Conservation (phyloP, 2,329 filamentous ascomycete genomes). For the Epichloe typhina region DNA sequence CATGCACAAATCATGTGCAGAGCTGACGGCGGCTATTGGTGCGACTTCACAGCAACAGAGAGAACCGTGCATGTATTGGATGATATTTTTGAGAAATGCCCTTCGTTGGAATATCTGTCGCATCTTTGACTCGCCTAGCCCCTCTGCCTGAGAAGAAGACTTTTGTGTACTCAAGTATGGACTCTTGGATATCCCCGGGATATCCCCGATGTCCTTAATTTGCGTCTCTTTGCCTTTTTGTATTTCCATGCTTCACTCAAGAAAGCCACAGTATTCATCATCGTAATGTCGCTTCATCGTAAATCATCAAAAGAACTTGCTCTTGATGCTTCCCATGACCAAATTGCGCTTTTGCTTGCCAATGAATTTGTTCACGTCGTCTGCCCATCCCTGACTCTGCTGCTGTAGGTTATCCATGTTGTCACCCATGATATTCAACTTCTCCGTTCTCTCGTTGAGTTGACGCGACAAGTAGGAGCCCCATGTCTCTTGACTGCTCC, state of each 20-base stretch:
- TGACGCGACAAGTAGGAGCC: conserved; percentile 75
- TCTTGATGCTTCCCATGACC: conserved; percentile 55
- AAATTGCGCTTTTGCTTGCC: conserved; percentile 77
- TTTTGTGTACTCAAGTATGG: not conserved
- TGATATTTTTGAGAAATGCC: conserved; percentile 7
- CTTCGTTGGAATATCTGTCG: conserved; percentile 7
- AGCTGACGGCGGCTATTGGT: conserved; percentile 11
- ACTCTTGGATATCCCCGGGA: no score
- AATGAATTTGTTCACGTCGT: conserved; percentile 80
- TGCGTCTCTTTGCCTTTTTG: no score
- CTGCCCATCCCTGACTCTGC: conserved; percentile 70
- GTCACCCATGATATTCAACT: conserved; percentile 69
- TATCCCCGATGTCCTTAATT: no score
- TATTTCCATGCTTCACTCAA: not conserved
- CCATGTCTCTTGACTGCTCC: conserved; percentile 44
- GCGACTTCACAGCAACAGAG: conserved; percentile 6
- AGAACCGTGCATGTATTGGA: conserved; percentile 7
- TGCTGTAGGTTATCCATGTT: conserved; percentile 72
- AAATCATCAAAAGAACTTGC: conserved; percentile 36
- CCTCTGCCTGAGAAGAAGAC: no score
- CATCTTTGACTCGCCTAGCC: no score
- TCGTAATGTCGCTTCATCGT: not conserved
- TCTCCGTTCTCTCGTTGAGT: conserved; percentile 82
- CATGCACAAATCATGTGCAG: conserved; percentile 8
- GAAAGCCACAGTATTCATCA: not conserved